phyloP scores from a whole-genome alignment of 202 grass and related monocot genomes.

The Bolboschoenoplectus hybrid region DNA sequence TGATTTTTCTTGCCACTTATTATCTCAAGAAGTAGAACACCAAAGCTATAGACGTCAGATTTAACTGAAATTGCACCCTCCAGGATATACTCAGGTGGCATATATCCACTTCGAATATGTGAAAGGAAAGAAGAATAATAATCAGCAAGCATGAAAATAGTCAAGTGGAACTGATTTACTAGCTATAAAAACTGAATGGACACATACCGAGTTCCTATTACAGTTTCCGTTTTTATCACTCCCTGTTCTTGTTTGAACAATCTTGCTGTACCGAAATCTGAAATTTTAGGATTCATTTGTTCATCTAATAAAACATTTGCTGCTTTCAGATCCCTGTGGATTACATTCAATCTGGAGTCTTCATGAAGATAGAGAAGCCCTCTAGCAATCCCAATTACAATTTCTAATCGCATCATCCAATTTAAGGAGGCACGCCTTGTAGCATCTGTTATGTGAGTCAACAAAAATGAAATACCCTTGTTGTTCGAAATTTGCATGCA shows the following conservation, averaged over 20 bases:
- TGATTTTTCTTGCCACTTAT: conserved; percentile 57
- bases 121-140: neutral
- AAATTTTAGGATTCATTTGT: conserved; percentile 74
- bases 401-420: conserved; percentile 54
- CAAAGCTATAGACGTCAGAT: conserved; percentile 75
- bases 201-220: conserved; percentile 62
- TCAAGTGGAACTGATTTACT: no score
- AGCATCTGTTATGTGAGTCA: conserved; percentile 36
- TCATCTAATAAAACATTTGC: conserved; percentile 62
- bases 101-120: conserved; percentile 50
- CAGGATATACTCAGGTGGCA: conserved; percentile 73
- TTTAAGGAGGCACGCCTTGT: conserved; percentile 25
- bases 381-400: conserved; percentile 53
- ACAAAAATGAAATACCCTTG: neutral
- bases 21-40: conserved; percentile 67
- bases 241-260: conserved; percentile 35
- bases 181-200: neutral
- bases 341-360: conserved; percentile 69
- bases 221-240: conserved; percentile 45
- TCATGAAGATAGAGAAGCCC: conserved; percentile 71
- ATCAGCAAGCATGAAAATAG: no score
- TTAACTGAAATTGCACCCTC: conserved; percentile 61
- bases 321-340: conserved; percentile 74
- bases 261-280: conserved; percentile 64
- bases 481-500: neutral